Percentiles rank a stretch among this genome's conserved stretches.
Conservation (phyloP, 2,329 filamentous ascomycete species). For the Lachnellula arida region DNA sequence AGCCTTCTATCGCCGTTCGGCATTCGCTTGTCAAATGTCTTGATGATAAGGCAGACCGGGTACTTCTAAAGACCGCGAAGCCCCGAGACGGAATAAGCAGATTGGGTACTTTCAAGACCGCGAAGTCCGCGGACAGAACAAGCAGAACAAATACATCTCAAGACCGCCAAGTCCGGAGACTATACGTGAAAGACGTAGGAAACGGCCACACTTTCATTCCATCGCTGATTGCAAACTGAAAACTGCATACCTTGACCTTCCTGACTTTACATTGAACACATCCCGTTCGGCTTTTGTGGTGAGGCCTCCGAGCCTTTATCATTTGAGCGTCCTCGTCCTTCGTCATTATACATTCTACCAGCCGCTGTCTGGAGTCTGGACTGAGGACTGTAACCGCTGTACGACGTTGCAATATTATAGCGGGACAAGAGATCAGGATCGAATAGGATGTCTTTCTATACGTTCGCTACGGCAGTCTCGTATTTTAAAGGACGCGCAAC, state of each 20-base stretch:
- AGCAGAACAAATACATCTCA: too few species aligned
- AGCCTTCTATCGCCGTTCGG: too few species aligned
- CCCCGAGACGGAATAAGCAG: too few species aligned
- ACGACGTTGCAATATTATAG: neutral
- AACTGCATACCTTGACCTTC: conserved; percentile 32
- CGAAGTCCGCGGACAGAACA: too few species aligned
- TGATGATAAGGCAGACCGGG: too few species aligned
- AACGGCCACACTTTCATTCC: neutral
- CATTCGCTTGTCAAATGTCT: too few species aligned
- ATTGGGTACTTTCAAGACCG: too few species aligned
- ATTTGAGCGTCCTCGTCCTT: conserved; percentile 12
- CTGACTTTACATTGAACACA: conserved; percentile 33
- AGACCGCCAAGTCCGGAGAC: too few species aligned
- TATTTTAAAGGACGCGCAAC: too few species aligned
- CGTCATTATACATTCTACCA: neutral
- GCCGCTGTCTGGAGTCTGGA: neutral
- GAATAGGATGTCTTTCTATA: neutral
- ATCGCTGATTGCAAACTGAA: neutral
- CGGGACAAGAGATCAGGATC: neutral
- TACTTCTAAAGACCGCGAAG: too few species aligned
- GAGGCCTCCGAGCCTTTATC: conserved; percentile 27
- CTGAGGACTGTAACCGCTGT: neutral
- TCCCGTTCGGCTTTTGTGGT: conserved; percentile 33
- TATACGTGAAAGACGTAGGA: neutral
- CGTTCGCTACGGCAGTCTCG: neutral